Evolutionary conservation across 306 rosid genomes (phyloP).

Genomic region (Astragalus glycyphyllos): DNA sequence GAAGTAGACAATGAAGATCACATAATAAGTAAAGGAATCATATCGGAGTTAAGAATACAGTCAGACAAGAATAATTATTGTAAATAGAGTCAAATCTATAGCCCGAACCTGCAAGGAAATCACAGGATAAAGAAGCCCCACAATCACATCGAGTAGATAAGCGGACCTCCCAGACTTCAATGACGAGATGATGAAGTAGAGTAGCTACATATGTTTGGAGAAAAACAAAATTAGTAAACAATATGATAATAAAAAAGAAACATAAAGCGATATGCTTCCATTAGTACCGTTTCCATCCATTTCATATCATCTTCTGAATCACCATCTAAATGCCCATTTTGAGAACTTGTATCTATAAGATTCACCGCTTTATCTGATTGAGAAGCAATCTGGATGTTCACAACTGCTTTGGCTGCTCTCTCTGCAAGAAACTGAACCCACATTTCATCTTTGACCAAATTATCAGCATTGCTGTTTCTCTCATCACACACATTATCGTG

Average conservation of each 20-base stretch:
- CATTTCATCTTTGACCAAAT: constrained; percentile 63
- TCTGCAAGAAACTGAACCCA: constrained; percentile 72
- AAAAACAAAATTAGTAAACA: constrained; percentile 37
- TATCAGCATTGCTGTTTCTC: constrained; percentile 46
- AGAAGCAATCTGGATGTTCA: constrained; percentile 74
- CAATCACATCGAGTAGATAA: constrained; percentile 78
- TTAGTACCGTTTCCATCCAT: constrained; percentile 98
- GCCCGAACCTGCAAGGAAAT: constrained; percentile 87
- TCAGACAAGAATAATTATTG: constrained; percentile 25
- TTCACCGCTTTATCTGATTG: constrained; percentile 69
- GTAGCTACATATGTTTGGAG: constrained; percentile 66
- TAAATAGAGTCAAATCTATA: constrained; percentile 29
- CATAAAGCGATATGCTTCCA: constrained; percentile 14
- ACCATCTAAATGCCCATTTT: constrained; percentile 71
- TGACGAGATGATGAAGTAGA: constrained; percentile 85
- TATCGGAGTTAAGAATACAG: constrained; percentile 20
- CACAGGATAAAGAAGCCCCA: constrained; percentile 92
- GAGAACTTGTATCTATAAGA: constrained; percentile 52
- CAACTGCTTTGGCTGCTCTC: constrained; percentile 69
- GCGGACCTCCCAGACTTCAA: constrained; percentile 96
- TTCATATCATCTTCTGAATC: constrained; percentile 87
- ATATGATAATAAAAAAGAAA: constrained; percentile 38
- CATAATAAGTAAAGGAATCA: constrained; percentile 21
- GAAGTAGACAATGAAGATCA: constrained; percentile 26
- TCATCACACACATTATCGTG: constrained; percentile 50